A percentile compares a stretch with the other conserved stretches of the same genome.
These are phyloP conservation scores for Beauveria medogensis DNA, from an alignment of 2,329 filamentous ascomycete species.

Conservation along the genomic window DNA sequence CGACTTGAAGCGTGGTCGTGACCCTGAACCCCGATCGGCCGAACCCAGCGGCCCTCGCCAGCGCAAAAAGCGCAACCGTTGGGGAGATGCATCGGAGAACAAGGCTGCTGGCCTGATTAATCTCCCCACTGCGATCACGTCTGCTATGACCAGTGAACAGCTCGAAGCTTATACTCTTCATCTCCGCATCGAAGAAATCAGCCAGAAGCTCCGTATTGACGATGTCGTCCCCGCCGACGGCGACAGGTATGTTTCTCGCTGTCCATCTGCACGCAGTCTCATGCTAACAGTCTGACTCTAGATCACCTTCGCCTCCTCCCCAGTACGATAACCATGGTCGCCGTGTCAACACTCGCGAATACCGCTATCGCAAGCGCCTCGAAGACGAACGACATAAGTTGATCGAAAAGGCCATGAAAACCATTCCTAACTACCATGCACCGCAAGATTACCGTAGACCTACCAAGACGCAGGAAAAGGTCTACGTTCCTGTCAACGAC, in stretches of 20 bases:
- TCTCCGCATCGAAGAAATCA: slow-evolving; percentile 97
- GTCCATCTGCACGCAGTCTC: neutral
- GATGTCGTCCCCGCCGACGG: slow-evolving; percentile 96
- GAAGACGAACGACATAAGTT: slow-evolving; percentile 99
- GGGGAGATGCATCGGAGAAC: slow-evolving; percentile 96
- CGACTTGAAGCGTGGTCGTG: slow-evolving; percentile 79
- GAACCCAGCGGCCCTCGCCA: slow-evolving; percentile 70
- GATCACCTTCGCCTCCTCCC: slow-evolving; percentile 89
- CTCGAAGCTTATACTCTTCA: slow-evolving; percentile 95
- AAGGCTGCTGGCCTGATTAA: slow-evolving; percentile 98
- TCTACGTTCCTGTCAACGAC: slow-evolving; percentile 99
- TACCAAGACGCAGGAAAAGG: slow-evolving; percentile 99
- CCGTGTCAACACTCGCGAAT: slow-evolving; percentile 98
- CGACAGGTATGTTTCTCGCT: slow-evolving; percentile 60
- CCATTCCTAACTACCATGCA: slow-evolving; percentile 98
- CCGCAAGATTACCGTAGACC: slow-evolving; percentile 97
- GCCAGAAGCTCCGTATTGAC: slow-evolving; percentile 97
- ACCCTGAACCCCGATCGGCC: slow-evolving; percentile 65
- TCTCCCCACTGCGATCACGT: slow-evolving; percentile 88
- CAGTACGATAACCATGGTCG: slow-evolving; percentile 99
- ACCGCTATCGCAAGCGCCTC: slow-evolving; percentile 93
- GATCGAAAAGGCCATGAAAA: slow-evolving; percentile 98
- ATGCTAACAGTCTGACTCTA: slow-evolving; percentile 27
- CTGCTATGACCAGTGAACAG: slow-evolving; percentile 97
- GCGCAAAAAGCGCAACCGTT: slow-evolving; percentile 97